Base-by-base conservation (phyloP, 768 basidiomycete genomes). In the Cubamyces sp. region DNA sequence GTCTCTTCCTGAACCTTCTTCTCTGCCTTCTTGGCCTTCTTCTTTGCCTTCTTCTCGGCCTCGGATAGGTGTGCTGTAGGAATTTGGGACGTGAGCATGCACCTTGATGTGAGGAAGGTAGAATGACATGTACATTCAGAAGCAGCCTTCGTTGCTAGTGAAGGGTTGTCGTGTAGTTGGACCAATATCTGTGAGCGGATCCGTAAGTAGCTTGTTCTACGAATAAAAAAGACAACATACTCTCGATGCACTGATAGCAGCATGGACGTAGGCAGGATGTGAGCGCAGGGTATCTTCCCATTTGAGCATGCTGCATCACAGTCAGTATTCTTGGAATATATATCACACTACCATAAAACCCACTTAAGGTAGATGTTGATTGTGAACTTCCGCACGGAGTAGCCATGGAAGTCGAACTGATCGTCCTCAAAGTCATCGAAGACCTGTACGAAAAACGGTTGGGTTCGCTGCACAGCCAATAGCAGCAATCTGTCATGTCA, bases 351-450 rank as follows among this genome's bases (percentile, higher is more conserved):
- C 12, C 23, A 14, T n/a, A 25, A 3, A n/a, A 34, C 90, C 62
- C 67, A 98, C 96, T 87, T 85, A 55, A 91, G 63, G 72, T 98
- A 98, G 14, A 93, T 85, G 55, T 87, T 89, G 37, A 98, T 76
- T 8, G 91, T 96, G 69, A 88, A 91, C 68, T 92, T 94, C 55
- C 97, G 87, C 66, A 98, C 66, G 66, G 92, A 92, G 74, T 98
- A 99, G 7, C 90, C 87, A 73, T 99, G 97, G 81, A 99, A 99
- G 74, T 99, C 97, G 68, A 90, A 98, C 75, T 98, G 95, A 70
- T 97, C 96, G 66, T 98, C 94, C 65, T 97, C 94, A 65, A 91
- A 84, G 54, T 91, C 90, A 55, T 88, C 83, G 73, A 96, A 98
- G 16, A 88, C 77, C 92, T 92, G 62, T 26, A 9, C n/a, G 26